These are phyloP conservation scores for Solanum dulcamara DNA, from an alignment of 257 asterid genomes.

Conservation along the genomic window DNA sequence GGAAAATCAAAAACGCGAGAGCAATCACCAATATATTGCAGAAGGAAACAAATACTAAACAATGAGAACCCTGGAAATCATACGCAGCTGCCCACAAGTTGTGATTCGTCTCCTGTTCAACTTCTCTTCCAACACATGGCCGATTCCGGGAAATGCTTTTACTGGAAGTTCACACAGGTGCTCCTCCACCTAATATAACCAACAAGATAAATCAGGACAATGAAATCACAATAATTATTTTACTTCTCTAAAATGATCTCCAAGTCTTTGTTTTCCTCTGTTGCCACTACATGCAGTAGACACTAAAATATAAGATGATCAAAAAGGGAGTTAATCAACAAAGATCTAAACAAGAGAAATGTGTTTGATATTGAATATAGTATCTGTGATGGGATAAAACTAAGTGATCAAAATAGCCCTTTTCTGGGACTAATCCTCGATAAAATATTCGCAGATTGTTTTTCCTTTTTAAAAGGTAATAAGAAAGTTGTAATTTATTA, in stretches of 20 bases:
- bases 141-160: constrained; percentile 93
- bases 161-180: constrained; percentile 71
- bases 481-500: not conserved
- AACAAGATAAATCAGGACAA: not conserved
- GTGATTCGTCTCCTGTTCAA: constrained; percentile 47
- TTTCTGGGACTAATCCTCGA: not conserved
- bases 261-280: not conserved
- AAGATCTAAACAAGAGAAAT: not conserved
- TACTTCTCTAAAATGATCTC: not conserved
- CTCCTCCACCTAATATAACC: constrained; percentile 54
- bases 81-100: constrained; percentile 73
- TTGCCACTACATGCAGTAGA: not conserved
- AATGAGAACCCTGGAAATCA: constrained; percentile 47
- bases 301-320: not conserved
- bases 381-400: not conserved
- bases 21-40: not conserved
- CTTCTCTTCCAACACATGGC: constrained; percentile 70
- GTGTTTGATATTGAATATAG: not conserved
- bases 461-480: not conserved
- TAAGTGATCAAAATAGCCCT: not conserved
- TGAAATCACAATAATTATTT: not conserved
- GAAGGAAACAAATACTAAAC: constrained; percentile 1
- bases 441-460: not conserved
- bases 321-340: not conserved
- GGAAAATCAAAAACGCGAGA: not conserved